Evolutionary conservation across 2,329 filamentous ascomycete genomes (phyloP).

Genomic region (Penicillium sp.): DNA sequence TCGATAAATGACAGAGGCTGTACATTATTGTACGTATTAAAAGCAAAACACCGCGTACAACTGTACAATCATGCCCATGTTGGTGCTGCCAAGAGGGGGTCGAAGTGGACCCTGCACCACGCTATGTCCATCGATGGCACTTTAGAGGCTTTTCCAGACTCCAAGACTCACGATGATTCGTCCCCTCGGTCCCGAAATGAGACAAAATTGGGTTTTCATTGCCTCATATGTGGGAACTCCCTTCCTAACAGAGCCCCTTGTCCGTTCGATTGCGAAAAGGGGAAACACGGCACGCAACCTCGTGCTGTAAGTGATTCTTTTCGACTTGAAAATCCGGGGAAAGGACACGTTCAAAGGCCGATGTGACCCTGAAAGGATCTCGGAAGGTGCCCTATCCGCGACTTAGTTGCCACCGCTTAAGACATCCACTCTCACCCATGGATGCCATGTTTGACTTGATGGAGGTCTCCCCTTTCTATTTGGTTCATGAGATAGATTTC

Average conservation of each 20-base stretch:
- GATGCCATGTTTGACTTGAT: too few relatives aligned
- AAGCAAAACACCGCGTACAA: too few relatives aligned
- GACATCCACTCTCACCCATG: not conserved
- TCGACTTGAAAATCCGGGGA: conserved; percentile 1
- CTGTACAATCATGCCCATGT: not conserved
- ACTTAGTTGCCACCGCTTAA: not conserved
- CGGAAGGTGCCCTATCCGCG: not conserved
- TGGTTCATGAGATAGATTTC: not conserved
- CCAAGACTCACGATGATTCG: not conserved
- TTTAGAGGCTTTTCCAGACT: not conserved
- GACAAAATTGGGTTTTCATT: not conserved
- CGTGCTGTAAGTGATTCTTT: not conserved
- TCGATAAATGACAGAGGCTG: not conserved
- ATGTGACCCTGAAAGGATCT: not conserved
- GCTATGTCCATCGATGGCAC: not conserved
- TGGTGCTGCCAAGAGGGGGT: not conserved
- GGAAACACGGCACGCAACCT: not conserved
- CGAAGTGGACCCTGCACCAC: conserved; percentile 6
- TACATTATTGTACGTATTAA: too few relatives aligned
- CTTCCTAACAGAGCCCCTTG: not conserved
- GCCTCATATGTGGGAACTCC: not conserved
- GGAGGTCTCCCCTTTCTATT: too few relatives aligned
- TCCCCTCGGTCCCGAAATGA: not conserved
- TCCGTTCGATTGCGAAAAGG: not conserved
- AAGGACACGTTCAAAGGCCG: not conserved